Evolutionary conservation across 2,329 filamentous ascomycete species (phyloP).

Genomic region (Fusarium tricinctum): DNA sequence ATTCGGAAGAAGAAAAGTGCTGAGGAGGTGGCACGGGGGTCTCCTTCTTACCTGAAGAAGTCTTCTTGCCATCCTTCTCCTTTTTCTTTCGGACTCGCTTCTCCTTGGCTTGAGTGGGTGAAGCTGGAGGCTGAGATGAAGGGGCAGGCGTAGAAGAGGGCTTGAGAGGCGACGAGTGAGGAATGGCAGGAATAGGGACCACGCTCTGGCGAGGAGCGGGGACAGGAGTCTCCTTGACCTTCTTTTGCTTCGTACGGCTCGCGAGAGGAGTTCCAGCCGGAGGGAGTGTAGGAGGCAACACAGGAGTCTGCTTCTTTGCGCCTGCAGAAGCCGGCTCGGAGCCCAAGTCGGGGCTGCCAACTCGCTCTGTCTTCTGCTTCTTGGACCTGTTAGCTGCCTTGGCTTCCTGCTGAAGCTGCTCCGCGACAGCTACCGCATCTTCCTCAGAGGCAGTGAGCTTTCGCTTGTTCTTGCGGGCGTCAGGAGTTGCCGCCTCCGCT

Average conservation of each 20-base stretch:
- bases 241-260: conserved; percentile 51
- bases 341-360: conserved; percentile 54
- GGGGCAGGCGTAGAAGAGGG: conserved; percentile 45
- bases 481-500: conserved; percentile 37
- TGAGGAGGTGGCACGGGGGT: conserved; percentile 49
- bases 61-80: conserved; percentile 46
- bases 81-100: conserved; percentile 53
- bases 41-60: conserved; percentile 46
- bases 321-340: conserved; percentile 47
- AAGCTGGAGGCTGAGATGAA: conserved; percentile 25
- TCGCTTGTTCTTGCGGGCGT: conserved; percentile 55
- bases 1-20: conserved; percentile 40
- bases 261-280: conserved; percentile 45
- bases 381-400: conserved; percentile 59
- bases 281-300: conserved; percentile 53
- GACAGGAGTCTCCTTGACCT: conserved; percentile 51
- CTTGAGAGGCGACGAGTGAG: conserved; percentile 50
- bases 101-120: conserved; percentile 47
- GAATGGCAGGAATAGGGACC: conserved; percentile 56
- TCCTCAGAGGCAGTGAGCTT: conserved; percentile 57
- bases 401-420: conserved; percentile 55
- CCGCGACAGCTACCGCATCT: conserved; percentile 54
- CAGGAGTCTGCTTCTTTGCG: conserved; percentile 53
- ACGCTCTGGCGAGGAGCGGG: conserved; percentile 50
- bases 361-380: conserved; percentile 55